Base-by-base conservation (phyloP, 2,329 filamentous ascomycete genomes). In the Apiospora pterosperma region DNA sequence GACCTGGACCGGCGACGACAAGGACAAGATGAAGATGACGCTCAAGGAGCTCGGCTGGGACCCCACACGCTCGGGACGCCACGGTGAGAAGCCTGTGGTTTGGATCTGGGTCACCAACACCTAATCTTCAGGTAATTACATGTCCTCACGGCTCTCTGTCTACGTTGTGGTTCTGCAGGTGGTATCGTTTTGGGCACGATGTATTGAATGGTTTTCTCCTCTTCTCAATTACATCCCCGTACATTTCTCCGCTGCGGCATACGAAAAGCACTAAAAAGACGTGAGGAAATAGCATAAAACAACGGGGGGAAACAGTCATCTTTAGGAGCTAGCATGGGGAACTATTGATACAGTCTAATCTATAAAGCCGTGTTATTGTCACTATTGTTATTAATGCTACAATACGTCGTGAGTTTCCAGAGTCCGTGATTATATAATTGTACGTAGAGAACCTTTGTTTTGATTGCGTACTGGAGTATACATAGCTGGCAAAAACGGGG, bases 31-130 rank as follows among this genome's bases (percentile, higher is more conserved):
- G 67, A 78, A 77, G 67, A 81, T 81, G 78, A 81, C 80, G 0
- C 76, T 91, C 65, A 79, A 76, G 65, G 81, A 87, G 1, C 70
- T 89, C 11, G 88, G 88, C 0, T 91, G 89, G 88, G 83, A 87
- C 41, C 72, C 74, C 21, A 78, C 77, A 1, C 73, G 86, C 10
- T 83, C 79, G 1, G 86, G 85, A 0, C 73, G 79, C 19, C 72
- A 75, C 0, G 80, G 80, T 0, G 78, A 81, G 69, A 84, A 83
- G 74, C 83, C 83, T 0, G 81, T 88, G 3, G 83, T 88, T n/a
- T 88, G 85, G 73, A 67, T 89, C 19, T 90, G 86, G 80, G 78
- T 88, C 63, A 84, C 82, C 21, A 87, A 85, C 73, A 82, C 79
- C 60, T 86, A 68, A 76, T 4, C 5, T 69, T 84, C 16, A 79